Evolutionary conservation across 495 filamentous ascomycete species (phyloP), one percentile per base, ranked within the genome.

Genomic region (Aspergillus heteromorphus): DNA sequence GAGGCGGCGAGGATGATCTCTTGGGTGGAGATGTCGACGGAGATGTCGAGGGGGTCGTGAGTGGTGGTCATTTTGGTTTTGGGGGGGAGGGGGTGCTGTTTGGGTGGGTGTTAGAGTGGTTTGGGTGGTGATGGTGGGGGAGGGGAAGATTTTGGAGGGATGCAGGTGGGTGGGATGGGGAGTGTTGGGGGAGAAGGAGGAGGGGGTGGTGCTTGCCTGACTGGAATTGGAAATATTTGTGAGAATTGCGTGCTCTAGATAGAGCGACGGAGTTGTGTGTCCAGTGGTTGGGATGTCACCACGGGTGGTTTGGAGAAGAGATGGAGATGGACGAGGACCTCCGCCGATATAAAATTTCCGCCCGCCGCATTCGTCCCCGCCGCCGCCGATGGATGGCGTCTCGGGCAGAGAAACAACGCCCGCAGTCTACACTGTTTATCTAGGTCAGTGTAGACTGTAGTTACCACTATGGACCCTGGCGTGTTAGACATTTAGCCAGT

Each of bases 1-100:
- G 92, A 88, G 42, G 92, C 84, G 20, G 87, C 86, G 36, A 92
- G 85, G 40, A 97, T 86, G 61, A 96, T 75, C 53, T 75, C 67
- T 68, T 78, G 76, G 36, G 72, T 51, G 30, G 74, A 61, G 27
- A 73, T 58, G 54, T 78, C 75, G 54, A 77, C 65, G 60, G 77
- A 65, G 53, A 75, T 65, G 55, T 62, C 63, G 29, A 57, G 61
- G 29, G 55, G 61, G 62, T 17, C 63, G 38, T 64, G 65, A 69
- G 52, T 40, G 64, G 42, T 13, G 43, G 34, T 49, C 50, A 40
- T 48, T 17, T 58, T 25, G 29, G 11, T 43, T 25, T 18, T 36
- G 23, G 23, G 23, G 41, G 20, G n/a, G 23, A 27, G 3, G 23
- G 34, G 31, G 31, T 11, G 9, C 42, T 49, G 21, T 40, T 27